These are phyloP conservation scores for Calonectria multiphialidica DNA, from an alignment of 2,329 filamentous ascomycete species.

Conservation along the genomic window DNA sequence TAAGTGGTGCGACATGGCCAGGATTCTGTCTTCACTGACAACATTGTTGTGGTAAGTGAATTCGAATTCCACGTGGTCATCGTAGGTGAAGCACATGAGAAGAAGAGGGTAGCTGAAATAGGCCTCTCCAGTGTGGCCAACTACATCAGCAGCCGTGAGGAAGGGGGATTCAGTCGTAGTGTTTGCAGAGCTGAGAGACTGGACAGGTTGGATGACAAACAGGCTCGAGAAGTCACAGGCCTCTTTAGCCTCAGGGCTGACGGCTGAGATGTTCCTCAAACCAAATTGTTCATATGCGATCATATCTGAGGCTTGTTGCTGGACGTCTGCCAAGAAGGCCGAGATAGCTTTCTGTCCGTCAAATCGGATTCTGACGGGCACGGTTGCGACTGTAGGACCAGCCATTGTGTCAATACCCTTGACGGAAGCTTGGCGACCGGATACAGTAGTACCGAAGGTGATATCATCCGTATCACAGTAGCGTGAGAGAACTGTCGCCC, in stretches of 20 bases:
- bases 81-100: background rate
- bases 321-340: background rate
- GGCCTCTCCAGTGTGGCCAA: background rate
- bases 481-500: constrained; percentile 12
- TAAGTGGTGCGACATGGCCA: background rate
- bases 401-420: constrained; percentile 9
- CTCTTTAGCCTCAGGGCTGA: background rate
- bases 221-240: background rate
- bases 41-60: background rate
- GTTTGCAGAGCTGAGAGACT: background rate
- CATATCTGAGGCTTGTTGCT: background rate
- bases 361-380: background rate
- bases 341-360: background rate
- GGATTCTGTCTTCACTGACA: background rate
- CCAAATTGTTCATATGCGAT: background rate
- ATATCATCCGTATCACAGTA: constrained; percentile 6
- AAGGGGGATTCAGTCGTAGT: background rate
- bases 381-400: background rate
- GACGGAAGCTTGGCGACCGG: constrained; percentile 10
- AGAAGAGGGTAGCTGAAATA: constrained; percentile 5
- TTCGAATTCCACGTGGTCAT: constrained; percentile 2
- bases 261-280: background rate
- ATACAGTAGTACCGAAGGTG: constrained; percentile 10
- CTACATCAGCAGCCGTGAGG: background rate
- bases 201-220: background rate